These are phyloP conservation scores for Pyricularia grisea DNA, from an alignment of 2,329 filamentous ascomycete genomes.

Conservation along the genomic window DNA sequence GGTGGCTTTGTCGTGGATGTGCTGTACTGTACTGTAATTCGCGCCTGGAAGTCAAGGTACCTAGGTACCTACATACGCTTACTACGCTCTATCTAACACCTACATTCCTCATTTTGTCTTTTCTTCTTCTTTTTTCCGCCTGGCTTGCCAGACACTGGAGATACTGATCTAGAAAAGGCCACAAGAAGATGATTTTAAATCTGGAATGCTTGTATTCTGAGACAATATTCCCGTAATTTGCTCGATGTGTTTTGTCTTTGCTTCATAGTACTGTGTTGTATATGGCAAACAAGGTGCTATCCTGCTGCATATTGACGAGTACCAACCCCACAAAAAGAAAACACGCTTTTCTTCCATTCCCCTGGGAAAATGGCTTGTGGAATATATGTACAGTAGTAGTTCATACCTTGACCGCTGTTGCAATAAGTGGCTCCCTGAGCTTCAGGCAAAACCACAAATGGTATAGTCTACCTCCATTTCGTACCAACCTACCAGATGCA, in stretches of 20 bases:
- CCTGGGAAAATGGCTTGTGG: not conserved
- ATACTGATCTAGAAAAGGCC: not conserved
- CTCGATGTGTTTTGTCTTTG: not conserved
- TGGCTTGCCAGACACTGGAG: not conserved
- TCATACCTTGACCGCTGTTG: not conserved
- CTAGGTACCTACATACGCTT: too few relatives aligned
- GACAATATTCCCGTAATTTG: not conserved
- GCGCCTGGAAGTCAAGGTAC: too few relatives aligned
- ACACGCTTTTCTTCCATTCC: not conserved
- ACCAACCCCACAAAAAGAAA: not conserved
- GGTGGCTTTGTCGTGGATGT: not conserved
- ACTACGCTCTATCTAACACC: too few relatives aligned
- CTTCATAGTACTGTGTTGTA: not conserved
- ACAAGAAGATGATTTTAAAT: not conserved
- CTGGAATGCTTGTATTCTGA: not conserved
- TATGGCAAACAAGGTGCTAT: not conserved
- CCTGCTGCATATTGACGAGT: not conserved
- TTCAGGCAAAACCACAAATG: too few relatives aligned
- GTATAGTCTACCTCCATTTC: too few relatives aligned
- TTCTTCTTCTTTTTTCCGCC: too few relatives aligned
- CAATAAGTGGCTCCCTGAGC: not conserved
- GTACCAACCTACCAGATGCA: too few relatives aligned
- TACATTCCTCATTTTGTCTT: too few relatives aligned
- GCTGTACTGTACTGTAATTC: too few relatives aligned
- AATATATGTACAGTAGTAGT: not conserved